Conservation (phyloP, 345 rosid genomes). For the Hibiscus syriacus region DNA sequence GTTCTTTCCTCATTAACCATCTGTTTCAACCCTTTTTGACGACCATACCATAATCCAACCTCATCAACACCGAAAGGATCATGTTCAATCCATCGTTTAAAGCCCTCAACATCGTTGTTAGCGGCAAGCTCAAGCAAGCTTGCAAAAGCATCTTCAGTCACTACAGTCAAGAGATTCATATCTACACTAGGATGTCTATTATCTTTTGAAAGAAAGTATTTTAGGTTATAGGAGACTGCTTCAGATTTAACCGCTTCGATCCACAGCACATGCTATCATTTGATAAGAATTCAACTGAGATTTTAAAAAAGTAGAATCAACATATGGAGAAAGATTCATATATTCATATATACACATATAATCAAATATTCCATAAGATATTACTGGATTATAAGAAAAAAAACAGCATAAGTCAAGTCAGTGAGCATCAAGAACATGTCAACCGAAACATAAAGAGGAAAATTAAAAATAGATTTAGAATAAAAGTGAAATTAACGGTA, state of each 20-base stretch:
- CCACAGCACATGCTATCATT: conserved; percentile 56
- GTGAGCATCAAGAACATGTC: neutral
- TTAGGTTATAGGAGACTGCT: conserved; percentile 14
- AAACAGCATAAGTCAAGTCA: neutral
- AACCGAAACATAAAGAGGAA: neutral
- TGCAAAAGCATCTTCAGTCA: conserved; percentile 75
- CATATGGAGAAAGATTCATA: no score
- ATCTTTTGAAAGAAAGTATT: conserved; percentile 24
- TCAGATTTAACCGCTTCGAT: conserved; percentile 34
- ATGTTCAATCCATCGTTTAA: conserved; percentile 42
- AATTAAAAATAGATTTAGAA: neutral
- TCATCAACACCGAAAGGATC: conserved; percentile 67
- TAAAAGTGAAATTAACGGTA: neutral
- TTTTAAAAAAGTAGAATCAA: conserved; percentile 6
- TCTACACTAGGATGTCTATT: conserved; percentile 21
- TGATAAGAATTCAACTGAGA: conserved; percentile 26
- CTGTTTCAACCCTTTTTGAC: conserved; percentile 70
- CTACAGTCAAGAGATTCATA: conserved; percentile 74
- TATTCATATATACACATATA: no score
- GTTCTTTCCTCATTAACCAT: conserved; percentile 80
- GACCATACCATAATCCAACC: conserved; percentile 84
- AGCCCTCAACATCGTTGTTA: conserved; percentile 63
- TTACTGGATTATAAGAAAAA: neutral
- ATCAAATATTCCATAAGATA: conserved; percentile 2
- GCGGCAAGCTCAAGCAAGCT: conserved; percentile 96